Evolutionary conservation across 148 eudicot genomes (phyloP), one percentile per base, ranked within the genome.

Genomic region (Silene latifolia): DNA sequence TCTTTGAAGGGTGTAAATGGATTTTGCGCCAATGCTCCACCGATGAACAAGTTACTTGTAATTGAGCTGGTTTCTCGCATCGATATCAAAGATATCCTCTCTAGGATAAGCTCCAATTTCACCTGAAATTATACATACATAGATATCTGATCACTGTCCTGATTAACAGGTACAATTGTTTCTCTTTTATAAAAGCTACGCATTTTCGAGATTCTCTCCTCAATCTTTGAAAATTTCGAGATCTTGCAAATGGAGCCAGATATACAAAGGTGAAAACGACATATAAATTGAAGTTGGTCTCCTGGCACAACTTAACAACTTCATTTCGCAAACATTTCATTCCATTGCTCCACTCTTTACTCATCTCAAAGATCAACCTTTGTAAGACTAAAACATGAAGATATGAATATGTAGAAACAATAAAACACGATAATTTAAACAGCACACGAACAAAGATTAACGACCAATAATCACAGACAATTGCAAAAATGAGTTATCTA

Each of bases 1-100:
- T 90, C 78, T n/a, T n/a, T 89, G 91, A 81, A 95, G 86, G 15
- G 99, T 95, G 87, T 88, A 84, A 21, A 87, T 81, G 78, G 99
- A 90, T 87, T 97, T 90, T 23, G 99, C 99, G 97, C 99, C 75
- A 95, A 81, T 23, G 98, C 94, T 63, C 99, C 98, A 76, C 99
- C 96, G 64, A 95, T 95, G 82, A 88, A 95, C 79, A 92, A 75
- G 82, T 84, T 74, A 67, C 77, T 80, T 23, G 87, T 82, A 68
- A 95, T 76, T 54, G 72, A 23, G 99, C 89, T 72, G 99, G 98
- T 70, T 87, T 95, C 85, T 95, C 99, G 98, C 99, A 82, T 92
- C 97, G 92, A 92, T 83, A 95, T 90, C 63, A 95, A 73, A 25
- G 89, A 80, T 85, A 92, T 92, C 81, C 99, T 88, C 83, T 95